A percentile compares a stretch with the other conserved stretches of the same genome.
These are phyloP conservation scores for Cordyceps cicadae DNA, from an alignment of 2,329 filamentous ascomycete genomes.

Conservation along the genomic window DNA sequence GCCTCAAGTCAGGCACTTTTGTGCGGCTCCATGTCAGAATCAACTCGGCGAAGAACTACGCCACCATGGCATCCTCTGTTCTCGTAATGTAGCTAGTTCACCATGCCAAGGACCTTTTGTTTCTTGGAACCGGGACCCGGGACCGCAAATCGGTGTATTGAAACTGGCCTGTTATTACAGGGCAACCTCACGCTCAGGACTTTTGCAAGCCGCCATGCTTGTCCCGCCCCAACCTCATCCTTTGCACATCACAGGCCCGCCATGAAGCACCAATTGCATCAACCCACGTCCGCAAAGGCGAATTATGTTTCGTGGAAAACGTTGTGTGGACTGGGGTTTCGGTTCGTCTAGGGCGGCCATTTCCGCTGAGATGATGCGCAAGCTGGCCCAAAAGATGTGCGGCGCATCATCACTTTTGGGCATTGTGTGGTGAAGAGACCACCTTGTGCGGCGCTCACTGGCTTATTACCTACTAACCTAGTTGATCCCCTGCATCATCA, in stretches of 20 bases:
- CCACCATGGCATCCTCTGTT: not conserved
- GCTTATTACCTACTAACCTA: not conserved
- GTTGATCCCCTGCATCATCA: not conserved
- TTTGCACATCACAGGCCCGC: not conserved
- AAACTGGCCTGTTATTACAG: not conserved
- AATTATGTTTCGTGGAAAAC: not conserved
- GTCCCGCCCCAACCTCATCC: slow-evolving; percentile 1
- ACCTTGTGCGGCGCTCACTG: not conserved
- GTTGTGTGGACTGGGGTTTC: not conserved
- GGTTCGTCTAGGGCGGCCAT: not conserved
- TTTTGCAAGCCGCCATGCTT: slow-evolving; percentile 2
- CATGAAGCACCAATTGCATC: not conserved
- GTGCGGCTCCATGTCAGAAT: slow-evolving; percentile 1
- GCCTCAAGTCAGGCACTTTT: slow-evolving; percentile 6
- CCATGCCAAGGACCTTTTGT: slow-evolving; percentile 7
- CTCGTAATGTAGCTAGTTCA: not conserved
- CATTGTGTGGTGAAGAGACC: not conserved
- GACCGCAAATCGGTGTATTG: not conserved
- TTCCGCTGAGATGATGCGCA: not conserved
- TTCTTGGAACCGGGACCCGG: not conserved
- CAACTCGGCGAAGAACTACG: not conserved
- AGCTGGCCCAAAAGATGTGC: not conserved
- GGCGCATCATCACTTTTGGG: not conserved
- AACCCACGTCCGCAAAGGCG: not conserved
- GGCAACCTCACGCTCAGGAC: not conserved